Evolutionary conservation across 106 monocot genomes (phyloP), one percentile per base, ranked within the genome.

Genomic region (Narthecium ossifragum): DNA sequence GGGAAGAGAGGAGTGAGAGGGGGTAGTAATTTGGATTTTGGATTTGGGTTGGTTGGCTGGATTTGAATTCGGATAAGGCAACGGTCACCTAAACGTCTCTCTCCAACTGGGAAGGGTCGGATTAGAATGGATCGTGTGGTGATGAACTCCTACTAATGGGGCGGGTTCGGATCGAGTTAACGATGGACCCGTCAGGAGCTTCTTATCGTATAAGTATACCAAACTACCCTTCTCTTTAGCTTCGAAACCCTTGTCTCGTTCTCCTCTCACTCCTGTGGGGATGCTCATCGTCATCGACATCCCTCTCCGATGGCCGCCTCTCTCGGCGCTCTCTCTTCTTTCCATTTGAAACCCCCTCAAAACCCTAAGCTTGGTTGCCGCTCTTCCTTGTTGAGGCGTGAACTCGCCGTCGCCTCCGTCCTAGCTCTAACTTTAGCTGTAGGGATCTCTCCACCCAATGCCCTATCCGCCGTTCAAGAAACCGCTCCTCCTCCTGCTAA

Each of bases 11-110:
- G 8, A 26, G 22, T n/a, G 47, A 46, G 32, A 18, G 23, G 5
- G 22, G n/a, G 2, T 18, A 26, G 32, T 33, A 36, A 8, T 17
- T 14, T 38, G 24, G 32, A 14, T 20, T 38, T 18, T 34, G 82
- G 79, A 90, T 86, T 79, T 74, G 61, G 68, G 70, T 78, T 92
- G 83, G 87, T 60, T 92, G 86, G 80, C 59, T 70, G 57, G 53
- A 13, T 76, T 80, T 67, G 69, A 59, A 67, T 80, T 55, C 36
- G 87, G 87, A 92, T 92, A 87, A 86, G 71, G 86, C 21, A 51
- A 23, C 50, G 25, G 25, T 26, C 25, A 23, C 22, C 2, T n/a
- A n/a, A n/a, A n/a, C n/a, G n/a, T n/a, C n/a, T n/a, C n/a, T n/a
- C n/a, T n/a, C n/a, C n/a, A n/a, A n/a, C n/a, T n/a, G n/a, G n/a